A percentile compares a stretch with the other conserved stretches of the same genome.
phyloP scores from a whole-genome alignment of 306 rosid species.

The Mucuna pruriens region DNA sequence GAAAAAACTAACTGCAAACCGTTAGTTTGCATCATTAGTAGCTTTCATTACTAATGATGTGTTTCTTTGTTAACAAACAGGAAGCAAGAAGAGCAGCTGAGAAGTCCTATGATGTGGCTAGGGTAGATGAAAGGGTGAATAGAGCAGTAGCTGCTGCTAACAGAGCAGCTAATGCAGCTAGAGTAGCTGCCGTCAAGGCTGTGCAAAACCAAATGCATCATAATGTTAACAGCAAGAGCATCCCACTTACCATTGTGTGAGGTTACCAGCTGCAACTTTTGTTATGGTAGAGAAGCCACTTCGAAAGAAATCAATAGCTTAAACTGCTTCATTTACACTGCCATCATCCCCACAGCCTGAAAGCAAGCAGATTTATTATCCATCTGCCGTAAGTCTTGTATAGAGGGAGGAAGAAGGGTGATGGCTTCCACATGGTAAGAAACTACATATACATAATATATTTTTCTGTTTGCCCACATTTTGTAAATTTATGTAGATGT shows the following conservation, averaged over 20 bases:
- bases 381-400: conserved; percentile 50
- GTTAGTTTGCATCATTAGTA: background rate
- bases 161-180: conserved; percentile 95
- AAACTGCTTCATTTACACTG: conserved; percentile 27
- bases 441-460: conserved; percentile 36
- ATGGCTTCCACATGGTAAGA: conserved; percentile 37
- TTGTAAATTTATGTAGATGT: conserved; percentile 63
- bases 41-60: background rate
- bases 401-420: conserved; percentile 47
- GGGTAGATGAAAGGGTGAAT: conserved; percentile 94
- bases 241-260: conserved; percentile 63
- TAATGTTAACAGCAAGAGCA: conserved; percentile 47
- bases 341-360: conserved; percentile 13
- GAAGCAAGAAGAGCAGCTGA: conserved; percentile 92
- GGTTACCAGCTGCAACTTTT: conserved; percentile 30
- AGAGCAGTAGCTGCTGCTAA: conserved; percentile 91
- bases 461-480: conserved; percentile 30
- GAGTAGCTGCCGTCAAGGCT: conserved; percentile 96
- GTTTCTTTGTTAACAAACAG: conserved; percentile 50
- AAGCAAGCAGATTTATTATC: conserved; percentile 43
- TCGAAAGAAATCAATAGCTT: conserved; percentile 18
- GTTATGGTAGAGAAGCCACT: conserved; percentile 35
- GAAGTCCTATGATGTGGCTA: conserved; percentile 83
- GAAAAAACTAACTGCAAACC: background rate
- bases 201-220: conserved; percentile 91